Conservation (phyloP, 768 basidiomycete genomes). For the Sporobolomyces phaffii region DNA sequence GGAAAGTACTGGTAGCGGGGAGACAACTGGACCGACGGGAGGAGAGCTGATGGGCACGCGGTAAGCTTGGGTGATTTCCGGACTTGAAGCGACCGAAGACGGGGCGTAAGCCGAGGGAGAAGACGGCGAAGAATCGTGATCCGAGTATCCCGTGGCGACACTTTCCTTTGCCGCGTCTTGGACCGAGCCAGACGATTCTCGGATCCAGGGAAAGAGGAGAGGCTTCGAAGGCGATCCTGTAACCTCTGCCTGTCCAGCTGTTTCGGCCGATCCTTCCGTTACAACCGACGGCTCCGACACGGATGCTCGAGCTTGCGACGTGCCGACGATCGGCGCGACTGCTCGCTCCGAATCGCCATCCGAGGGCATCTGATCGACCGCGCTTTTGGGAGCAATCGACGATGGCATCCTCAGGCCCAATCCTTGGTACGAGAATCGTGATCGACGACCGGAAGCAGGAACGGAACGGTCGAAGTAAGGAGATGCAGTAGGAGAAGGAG, state of each 20-base stretch:
- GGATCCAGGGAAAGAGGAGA: neutral
- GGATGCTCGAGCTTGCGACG: no score
- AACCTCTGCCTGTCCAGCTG: no score
- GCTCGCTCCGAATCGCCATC: no score
- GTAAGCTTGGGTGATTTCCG: constrained; percentile 5
- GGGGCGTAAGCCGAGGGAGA: constrained; percentile 2
- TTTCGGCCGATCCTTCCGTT: no score
- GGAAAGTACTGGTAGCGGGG: no score
- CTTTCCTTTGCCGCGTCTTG: neutral
- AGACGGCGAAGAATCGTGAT: neutral
- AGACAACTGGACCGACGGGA: neutral
- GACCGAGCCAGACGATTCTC: neutral
- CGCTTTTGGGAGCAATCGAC: constrained; percentile 4
- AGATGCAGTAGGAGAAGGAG: neutral
- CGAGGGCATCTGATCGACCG: neutral
- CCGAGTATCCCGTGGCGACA: neutral
- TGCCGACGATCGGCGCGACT: no score
- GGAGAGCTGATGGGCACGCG: neutral
- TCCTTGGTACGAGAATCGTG: constrained; percentile 13
- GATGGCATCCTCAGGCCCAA: constrained; percentile 19
- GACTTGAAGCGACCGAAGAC: neutral
- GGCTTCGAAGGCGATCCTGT: neutral
- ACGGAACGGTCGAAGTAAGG: neutral
- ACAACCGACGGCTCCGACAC: no score
- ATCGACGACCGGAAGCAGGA: neutral